A percentile compares a stretch with the other conserved stretches of the same genome.
phyloP scores from a whole-genome alignment of 306 rosid genomes.

The Cicer cuneatum region DNA sequence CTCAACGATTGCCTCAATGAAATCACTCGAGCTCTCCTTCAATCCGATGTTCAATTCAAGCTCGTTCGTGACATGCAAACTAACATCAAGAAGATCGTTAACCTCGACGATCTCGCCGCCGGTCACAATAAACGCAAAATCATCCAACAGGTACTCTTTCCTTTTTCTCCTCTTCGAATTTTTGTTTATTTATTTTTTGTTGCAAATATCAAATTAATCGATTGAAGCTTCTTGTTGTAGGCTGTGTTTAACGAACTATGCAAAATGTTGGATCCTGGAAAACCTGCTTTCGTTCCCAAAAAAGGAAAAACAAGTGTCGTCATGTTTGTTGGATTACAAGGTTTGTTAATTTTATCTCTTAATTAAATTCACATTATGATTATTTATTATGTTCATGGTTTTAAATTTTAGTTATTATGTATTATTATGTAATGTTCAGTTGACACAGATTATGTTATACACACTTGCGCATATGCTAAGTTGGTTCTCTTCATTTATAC shows the following conservation, averaged over 20 bases:
- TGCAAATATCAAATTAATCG: no score
- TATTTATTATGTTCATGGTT: slow-evolving; percentile 7
- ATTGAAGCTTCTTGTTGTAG: slow-evolving; percentile 42
- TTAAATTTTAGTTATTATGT: neutral
- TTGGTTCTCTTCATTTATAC: neutral
- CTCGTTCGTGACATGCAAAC: slow-evolving; percentile 86
- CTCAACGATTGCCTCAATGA: slow-evolving; percentile 85
- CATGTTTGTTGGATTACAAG: slow-evolving; percentile 94
- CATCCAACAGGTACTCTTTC: slow-evolving; percentile 69
- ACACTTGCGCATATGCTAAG: neutral
- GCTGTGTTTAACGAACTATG: slow-evolving; percentile 85
- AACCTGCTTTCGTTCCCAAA: slow-evolving; percentile 73
- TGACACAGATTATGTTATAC: neutral
- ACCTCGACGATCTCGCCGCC: slow-evolving; percentile 82
- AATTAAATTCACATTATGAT: slow-evolving; percentile 14
- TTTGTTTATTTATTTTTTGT: no score
- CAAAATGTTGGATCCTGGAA: slow-evolving; percentile 89
- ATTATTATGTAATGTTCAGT: neutral
- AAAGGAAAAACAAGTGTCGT: slow-evolving; percentile 79
- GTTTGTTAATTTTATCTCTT: slow-evolving; percentile 46
- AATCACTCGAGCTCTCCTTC: slow-evolving; percentile 89
- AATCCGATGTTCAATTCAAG: slow-evolving; percentile 90
- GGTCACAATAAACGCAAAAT: slow-evolving; percentile 88
- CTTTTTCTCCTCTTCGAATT: no score
- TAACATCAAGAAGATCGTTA: slow-evolving; percentile 83